Base-by-base conservation (phyloP, 495 filamentous ascomycete species). In the Aspergillus ostianus region DNA sequence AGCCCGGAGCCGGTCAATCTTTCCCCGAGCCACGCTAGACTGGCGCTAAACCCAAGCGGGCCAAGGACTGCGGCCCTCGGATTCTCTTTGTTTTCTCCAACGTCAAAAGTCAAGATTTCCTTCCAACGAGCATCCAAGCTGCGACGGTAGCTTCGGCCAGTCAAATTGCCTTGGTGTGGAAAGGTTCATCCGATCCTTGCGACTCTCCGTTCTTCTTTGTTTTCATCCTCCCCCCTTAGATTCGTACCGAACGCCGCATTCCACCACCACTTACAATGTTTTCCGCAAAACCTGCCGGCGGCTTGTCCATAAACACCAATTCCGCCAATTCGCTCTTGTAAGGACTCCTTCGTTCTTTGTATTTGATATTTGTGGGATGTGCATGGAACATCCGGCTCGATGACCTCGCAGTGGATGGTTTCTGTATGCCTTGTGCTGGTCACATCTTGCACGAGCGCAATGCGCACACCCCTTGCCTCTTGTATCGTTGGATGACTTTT, bases 241-340 rank as follows among this genome's bases (percentile, higher is more conserved):
- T 41, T 41, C 12, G 23, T 26, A 26, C 23, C 4, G 36, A 41
- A 41, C 36, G 36, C 27, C 47, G 57, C 48, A 55, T 32, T 27
- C 21, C 60, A 67, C 21, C 60, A 67, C 59, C 46, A 41, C 55
- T 19, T 63, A 66, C 19, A 47, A 80, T 80, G 77, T 80, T 80
- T 59, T 86, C 86, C 45, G 78, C 83, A 47, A 91, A 88, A 74
- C 82, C 86, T 60, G 82, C 87, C 23, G 61, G 67, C 26, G 87
- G 85, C 56, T 78, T 93, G 56, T 90, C 85, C 58, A 89, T 94
- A 68, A 93, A 91, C 69, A 94, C 90, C n/a, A 83, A 77, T 48
- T 80, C 85, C 41, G 84, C 87, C 56, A 90, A 88, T 74, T 80
- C 89, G 45, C 81, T 90, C 67, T 91, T 87, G 85, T 88, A 71